Base-by-base conservation (phyloP, 106 monocot species). In the Vanilla planifolia region DNA sequence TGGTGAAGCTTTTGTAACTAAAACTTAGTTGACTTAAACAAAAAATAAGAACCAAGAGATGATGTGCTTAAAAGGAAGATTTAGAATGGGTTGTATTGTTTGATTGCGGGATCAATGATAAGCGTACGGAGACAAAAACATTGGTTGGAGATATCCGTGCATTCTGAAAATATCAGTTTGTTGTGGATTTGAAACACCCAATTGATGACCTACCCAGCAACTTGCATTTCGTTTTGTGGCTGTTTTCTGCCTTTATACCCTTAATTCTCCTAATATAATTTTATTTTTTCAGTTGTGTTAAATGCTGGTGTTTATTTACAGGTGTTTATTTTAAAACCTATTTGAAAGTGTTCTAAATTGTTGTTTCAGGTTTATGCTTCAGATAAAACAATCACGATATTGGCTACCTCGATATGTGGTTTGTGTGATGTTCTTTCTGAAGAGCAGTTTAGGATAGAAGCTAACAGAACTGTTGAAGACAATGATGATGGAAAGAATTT, bases 361-460 rank as follows among this genome's bases (percentile, higher is more conserved):
- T 61, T 30, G 29, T 60, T 67, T 60, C 61, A 75, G 75, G 67
- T 75, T 14, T 75, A 75, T 68, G 75, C 75, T 34, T 62, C 75
- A 61, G 45, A 68, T 62, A 75, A 67, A 36, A 60, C 51, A 67
- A 61, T 25, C 15, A 61, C 66, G 33, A 74, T 74, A 53, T 52
- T 17, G 46, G 51, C 53, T 40, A 33, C 33, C 15, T 67, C 41
- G 41, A 74, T 74, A 36, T 20, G 41, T 62, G 67, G 74, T 62
- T 13, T 37, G 8, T 74, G 74, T 53, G 67, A 67, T 51, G 75
- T 75, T 55, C 22, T 62, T 11, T 17, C 68, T 11, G 60, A 41
- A 33, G 40, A 68, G 28, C 62, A 43, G 60, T 75, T 68, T 56
- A 61, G 33, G 61, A 62, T 62, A 39, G 75, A 75, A 68, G 39